Percentiles rank a stretch among this genome's conserved stretches.
These are phyloP conservation scores for Bondarzewia mesenterica DNA, from an alignment of 1,284 basidiomycete genomes.

Conservation along the genomic window DNA sequence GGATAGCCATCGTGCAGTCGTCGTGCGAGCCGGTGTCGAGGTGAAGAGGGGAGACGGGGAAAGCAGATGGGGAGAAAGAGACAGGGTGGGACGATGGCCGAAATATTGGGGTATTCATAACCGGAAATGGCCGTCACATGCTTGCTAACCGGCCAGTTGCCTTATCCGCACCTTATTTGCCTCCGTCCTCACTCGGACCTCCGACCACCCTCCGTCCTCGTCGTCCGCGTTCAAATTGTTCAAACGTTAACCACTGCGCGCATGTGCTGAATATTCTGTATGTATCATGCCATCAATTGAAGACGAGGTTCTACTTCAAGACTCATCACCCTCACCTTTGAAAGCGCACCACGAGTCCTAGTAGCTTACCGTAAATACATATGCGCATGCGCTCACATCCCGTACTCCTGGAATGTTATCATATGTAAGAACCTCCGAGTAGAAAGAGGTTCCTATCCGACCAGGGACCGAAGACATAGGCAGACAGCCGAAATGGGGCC, in stretches of 20 bases:
- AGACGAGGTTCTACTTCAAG: no score
- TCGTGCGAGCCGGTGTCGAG: slow-evolving; percentile 12
- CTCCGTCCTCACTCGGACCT: not conserved
- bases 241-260: not conserved
- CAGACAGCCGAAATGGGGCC: no score
- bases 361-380: no score
- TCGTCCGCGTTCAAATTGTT: not conserved
- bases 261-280: not conserved
- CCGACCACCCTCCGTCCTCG: not conserved
- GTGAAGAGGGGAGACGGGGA: slow-evolving; percentile 12
- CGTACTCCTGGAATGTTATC: no score
- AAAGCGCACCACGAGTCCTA: no score
- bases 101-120: slow-evolving; percentile 5
- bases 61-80: slow-evolving; percentile 8
- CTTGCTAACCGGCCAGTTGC: slow-evolving; percentile 3
- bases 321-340: no score
- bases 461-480: no score
- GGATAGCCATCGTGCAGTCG: slow-evolving; percentile 55
- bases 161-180: not conserved
- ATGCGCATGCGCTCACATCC: no score
- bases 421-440: no score
- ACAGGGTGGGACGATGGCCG: not conserved
- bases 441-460: no score
- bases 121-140: not conserved
- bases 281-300: no score